A percentile compares a stretch with the other conserved stretches of the same genome.
Conservation (phyloP, 352 stramenopile genomes). For the Phytophthora europaea region DNA sequence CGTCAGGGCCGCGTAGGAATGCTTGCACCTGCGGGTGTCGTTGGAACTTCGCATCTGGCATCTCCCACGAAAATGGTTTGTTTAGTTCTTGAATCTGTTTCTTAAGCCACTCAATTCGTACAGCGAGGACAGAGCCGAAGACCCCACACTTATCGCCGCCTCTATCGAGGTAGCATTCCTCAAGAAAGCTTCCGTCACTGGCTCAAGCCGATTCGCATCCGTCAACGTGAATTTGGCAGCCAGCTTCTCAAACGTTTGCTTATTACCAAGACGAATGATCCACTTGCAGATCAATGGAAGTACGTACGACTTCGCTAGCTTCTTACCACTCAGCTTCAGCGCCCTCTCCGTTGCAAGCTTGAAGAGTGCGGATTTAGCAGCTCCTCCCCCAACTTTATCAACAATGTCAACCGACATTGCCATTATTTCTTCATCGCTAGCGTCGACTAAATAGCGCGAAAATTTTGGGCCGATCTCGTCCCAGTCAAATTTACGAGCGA, state of each 20-base stretch:
- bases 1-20: conserved; percentile 27
- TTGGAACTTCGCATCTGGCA: conserved; percentile 13
- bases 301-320: not conserved
- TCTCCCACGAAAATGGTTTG: conserved; percentile 32
- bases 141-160: not conserved
- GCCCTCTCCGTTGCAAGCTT: not conserved
- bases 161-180: not conserved
- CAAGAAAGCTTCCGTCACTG: not conserved
- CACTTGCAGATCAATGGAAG: not conserved
- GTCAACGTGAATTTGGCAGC: not conserved
- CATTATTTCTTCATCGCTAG: not conserved
- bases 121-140: not conserved
- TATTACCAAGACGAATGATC: not conserved
- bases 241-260: not conserved
- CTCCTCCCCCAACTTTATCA: not conserved
- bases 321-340: not conserved
- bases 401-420: not conserved
- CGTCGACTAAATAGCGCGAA: not conserved
- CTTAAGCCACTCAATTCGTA: conserved; percentile 24
- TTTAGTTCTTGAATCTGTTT: not conserved
- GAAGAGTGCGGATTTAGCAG: not conserved
- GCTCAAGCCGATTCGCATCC: not conserved
- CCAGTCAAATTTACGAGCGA: not conserved
- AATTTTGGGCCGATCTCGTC: not conserved
- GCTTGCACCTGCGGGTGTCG: conserved; percentile 6